Evolutionary conservation across 306 rosid genomes (phyloP), one percentile per base, ranked within the genome.

Genomic region (Senna tora): DNA sequence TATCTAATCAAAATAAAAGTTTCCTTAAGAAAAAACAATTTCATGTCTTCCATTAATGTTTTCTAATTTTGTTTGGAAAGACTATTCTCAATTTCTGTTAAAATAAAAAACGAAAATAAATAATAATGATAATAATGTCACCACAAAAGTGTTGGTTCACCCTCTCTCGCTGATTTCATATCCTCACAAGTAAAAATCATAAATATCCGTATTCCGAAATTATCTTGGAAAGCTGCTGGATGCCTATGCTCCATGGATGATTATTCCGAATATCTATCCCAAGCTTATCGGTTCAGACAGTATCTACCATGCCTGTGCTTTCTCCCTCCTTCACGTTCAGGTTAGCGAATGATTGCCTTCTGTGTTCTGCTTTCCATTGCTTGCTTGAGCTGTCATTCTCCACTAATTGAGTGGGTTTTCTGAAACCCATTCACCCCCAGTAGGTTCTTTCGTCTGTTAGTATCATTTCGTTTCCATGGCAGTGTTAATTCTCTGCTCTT

Each of bases 401-500:
- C 46, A 30, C 45, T 41, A 10, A 49, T 34, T 41, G 43, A 41
- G 50, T 46, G 45, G n/a, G 52, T 47, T 21, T 65, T 76, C 73
- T 67, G 63, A 58, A 61, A 65, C 65, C 51, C 70, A 12, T 66
- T 46, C 33, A 7, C 46, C 51, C 51, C 36, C 5, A 30, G 25
- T 39, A 57, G 58, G 52, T 54, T 45, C 67, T 19, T 47, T 84
- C 39, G 66, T 55, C 57, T 22, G 52, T 13, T 12, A 57, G 12
- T 15, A 43, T 4, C 39, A 42, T 14, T 22, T 38, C 32, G 42
- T 64, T 75, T 84, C 66, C 65, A 90, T 88, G 95, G 80, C 87
- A n/a, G 62, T 76, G 53, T 56, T 79, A 76, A 56, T 87, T 46
- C 79, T 79, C 25, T 81, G 83, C 58, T 82, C 89, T 49, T 77